Evolutionary conservation across 345 rosid genomes (phyloP), one percentile per base, ranked within the genome.

Genomic region (Excoecaria agallocha): DNA sequence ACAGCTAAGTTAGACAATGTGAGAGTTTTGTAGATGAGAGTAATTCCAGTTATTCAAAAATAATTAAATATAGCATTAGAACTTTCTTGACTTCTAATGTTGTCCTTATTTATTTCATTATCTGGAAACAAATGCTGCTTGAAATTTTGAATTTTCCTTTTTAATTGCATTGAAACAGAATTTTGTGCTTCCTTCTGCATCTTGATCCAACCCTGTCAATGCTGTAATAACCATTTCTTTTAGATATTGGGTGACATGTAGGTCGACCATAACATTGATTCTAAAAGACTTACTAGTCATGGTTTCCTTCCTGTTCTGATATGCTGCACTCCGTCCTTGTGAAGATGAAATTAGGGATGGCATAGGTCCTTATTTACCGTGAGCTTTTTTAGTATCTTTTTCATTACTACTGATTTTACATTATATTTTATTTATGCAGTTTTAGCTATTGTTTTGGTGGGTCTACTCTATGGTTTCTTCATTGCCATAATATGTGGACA

Each of bases 401-500:
- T 48, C 16, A 16, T 11, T 16, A 3, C 35, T 66, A 12, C 51
- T 77, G 37, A 57, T 45, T 24, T 60, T 54, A 37, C 78, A 54
- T 59, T 12, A 25, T 68, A 49, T 69, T 59, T 67, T 39, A 8
- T 50, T 17, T 37, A 17, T 82, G 87, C 89, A 96, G 98, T 87
- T 77, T 83, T 96, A 81, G 97, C 97, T 68, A 93, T 96, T 81
- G 80, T 96, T 67, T 82, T 96, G 89, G 99, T 96, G 85, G 99
- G 99, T 79, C 78, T 96, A 80, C 94, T 96, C 69, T 96, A 96
- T 56, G 99, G 97, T 61, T 93, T 93, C 84, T 93, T 96, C 86
- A 96, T 96, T 41, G 98, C 98, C 70, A 96, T 96, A 74, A 96
- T 96, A 82, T 96, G 99, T 79, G 99, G 99, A 68, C 99, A 96